Evolutionary conservation across 2,329 filamentous ascomycete genomes (phyloP).

Genomic region (Arthrobotrys conoides): DNA sequence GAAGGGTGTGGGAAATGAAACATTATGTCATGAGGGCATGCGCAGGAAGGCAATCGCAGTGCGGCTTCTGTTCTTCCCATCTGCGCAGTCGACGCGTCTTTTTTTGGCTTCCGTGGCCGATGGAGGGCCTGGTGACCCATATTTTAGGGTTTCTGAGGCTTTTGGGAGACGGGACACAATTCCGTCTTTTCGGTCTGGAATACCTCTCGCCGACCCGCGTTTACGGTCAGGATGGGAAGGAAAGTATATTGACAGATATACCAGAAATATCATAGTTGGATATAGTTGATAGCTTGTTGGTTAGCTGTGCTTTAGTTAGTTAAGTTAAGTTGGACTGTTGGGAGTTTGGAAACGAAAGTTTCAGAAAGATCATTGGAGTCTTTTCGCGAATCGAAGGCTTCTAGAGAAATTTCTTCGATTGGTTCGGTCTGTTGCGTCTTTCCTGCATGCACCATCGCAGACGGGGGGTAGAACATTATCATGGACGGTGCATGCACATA

Average conservation of each 20-base stretch:
- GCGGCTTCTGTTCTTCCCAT: slow-evolving; percentile 24
- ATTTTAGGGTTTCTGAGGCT: slow-evolving; percentile 31
- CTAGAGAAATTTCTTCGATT: slow-evolving; percentile 44
- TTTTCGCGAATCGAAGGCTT: slow-evolving; percentile 51
- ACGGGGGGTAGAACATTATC: slow-evolving; percentile 8
- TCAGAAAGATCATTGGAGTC: slow-evolving; percentile 32
- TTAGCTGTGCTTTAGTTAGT: slow-evolving; percentile 14
- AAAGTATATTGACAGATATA: slow-evolving; percentile 11
- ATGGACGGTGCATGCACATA: slow-evolving; percentile 8
- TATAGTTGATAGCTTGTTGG: slow-evolving; percentile 5
- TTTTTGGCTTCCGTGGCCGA: slow-evolving; percentile 35
- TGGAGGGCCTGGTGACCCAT: slow-evolving; percentile 44
- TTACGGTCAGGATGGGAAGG: slow-evolving; percentile 14
- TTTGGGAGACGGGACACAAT: slow-evolving; percentile 42
- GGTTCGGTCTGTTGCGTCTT: slow-evolving; percentile 38
- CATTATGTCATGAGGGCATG: slow-evolving; percentile 59
- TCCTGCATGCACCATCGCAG: slow-evolving; percentile 46
- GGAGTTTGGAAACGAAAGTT: slow-evolving; percentile 54
- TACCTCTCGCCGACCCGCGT: slow-evolving; percentile 24
- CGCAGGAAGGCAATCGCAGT: slow-evolving; percentile 29
- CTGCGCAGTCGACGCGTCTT: slow-evolving; percentile 39
- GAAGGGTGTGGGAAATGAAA: slow-evolving; percentile 54
- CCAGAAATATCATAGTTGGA: not conserved
- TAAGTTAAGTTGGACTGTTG: slow-evolving; percentile 11
- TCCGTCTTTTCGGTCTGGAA: slow-evolving; percentile 41